Evolutionary conservation across 371 early-diverging fungal species (phyloP), one percentile per base, ranked within the genome.

Genomic region (Lichtheimia ramosa): DNA sequence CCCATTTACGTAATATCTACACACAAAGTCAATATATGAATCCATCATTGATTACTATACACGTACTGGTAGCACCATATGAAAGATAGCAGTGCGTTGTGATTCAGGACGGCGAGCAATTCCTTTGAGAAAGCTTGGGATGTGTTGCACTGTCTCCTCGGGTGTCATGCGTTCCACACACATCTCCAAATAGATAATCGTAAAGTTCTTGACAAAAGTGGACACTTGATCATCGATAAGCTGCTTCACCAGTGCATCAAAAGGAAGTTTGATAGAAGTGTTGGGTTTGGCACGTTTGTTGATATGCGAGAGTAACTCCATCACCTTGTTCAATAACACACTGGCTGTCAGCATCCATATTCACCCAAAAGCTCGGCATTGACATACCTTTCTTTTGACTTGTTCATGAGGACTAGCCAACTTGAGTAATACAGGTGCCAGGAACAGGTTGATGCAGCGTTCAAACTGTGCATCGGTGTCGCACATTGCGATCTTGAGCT

Each of bases 401-500:
- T 56, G 65, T 21, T 83, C 81, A 54, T 86, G 69, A 5, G 84
- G 82, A 41, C 83, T 83, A 21, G 80, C 78, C 7, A 93, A 75
- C 57, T 93, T 94, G 51, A 88, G 65, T 10, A 96, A 73, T 0
- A 93, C 81, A 3, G 95, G 93, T 2, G 86, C 78, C 21, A 96
- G 80, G 59, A 93, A 89, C 28, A 79, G 73, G 27, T 63, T 69
- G 28, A 95, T 73, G 15, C 81, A 82, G 49, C 82, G 84, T 69
- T 92, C 89, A 58, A 96, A 71, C 57, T 91, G 86, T 4, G 82
- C 81, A 64, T 90, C 88, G 0, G 87, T 87, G 56, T 83, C 85
- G 20, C 93, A 88, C 63, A 96, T 67, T n/a, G 95, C 96, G 52
- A 96, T 83, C 40, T 89, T 83, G 27, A 96, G 69, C 74, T 93